These are phyloP conservation scores for Paramarasmius palmivorus DNA, from an alignment of 1,284 basidiomycete species.

Conservation along the genomic window DNA sequence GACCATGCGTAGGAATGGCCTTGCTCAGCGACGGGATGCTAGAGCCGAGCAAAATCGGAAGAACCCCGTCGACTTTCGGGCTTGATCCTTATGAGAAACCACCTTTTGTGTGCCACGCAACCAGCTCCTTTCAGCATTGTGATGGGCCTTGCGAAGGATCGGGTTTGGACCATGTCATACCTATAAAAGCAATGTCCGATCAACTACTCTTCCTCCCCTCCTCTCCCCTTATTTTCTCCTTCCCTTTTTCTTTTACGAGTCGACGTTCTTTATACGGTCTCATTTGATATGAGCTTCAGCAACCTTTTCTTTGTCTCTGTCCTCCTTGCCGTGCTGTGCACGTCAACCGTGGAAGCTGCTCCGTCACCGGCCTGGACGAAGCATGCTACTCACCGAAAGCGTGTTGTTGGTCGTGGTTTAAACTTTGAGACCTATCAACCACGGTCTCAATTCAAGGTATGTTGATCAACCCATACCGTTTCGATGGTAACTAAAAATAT, in stretches of 20 bases:
- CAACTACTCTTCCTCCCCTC: background rate
- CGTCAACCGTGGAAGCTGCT: conserved; percentile 17
- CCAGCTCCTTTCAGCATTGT: too few relatives aligned
- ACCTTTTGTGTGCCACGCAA: too few relatives aligned
- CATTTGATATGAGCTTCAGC: conserved; percentile 15
- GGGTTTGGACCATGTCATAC: too few relatives aligned
- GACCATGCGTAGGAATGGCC: too few relatives aligned
- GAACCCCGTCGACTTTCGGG: too few relatives aligned
- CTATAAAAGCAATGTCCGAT: background rate
- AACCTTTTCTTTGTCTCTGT: conserved; percentile 21
- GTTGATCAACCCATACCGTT: background rate
- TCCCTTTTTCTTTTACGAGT: conserved; percentile 1
- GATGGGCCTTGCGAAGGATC: too few relatives aligned
- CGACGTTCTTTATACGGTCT: background rate
- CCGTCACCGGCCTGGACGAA: conserved; percentile 15
- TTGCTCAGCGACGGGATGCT: too few relatives aligned
- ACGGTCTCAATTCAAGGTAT: conserved; percentile 40
- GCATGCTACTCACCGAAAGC: conserved; percentile 22
- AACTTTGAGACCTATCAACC: conserved; percentile 42
- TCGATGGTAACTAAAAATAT: background rate
- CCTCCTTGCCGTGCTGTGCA: conserved; percentile 21
- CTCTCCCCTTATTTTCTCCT: background rate
- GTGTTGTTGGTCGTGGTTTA: conserved; percentile 30
- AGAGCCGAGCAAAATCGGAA: too few relatives aligned
- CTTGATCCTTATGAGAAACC: too few relatives aligned